These are phyloP conservation scores for Casaregolazyma suthepensis DNA, from an alignment of 1,139 yeast genomes.

Conservation along the genomic window DNA sequence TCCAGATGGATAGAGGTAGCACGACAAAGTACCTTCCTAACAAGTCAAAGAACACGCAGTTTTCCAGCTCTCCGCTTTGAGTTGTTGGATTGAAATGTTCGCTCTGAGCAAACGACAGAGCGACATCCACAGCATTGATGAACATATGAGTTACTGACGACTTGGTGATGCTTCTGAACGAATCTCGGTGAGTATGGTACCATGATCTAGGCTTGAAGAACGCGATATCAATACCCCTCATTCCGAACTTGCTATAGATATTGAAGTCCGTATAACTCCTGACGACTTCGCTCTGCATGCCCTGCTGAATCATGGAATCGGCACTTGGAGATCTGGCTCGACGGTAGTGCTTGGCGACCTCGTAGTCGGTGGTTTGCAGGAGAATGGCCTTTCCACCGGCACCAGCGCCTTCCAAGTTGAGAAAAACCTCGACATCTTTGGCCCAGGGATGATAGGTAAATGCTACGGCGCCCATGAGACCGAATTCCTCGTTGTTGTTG, in stretches of 20 bases:
- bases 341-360: slow-evolving; percentile 54
- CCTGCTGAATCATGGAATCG: slow-evolving; percentile 73
- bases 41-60: slow-evolving; percentile 58
- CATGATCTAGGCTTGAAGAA: slow-evolving; percentile 71
- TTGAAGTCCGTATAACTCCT: slow-evolving; percentile 82
- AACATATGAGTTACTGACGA: slow-evolving; percentile 81
- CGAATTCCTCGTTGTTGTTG: slow-evolving; percentile 89
- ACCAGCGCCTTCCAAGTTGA: slow-evolving; percentile 94
- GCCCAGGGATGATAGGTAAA: slow-evolving; percentile 76
- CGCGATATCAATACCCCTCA: slow-evolving; percentile 79
- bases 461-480: slow-evolving; percentile 74
- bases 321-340: slow-evolving; percentile 60
- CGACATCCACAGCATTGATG: slow-evolving; percentile 58
- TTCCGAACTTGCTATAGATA: slow-evolving; percentile 58
- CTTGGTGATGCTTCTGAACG: slow-evolving; percentile 55
- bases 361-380: slow-evolving; percentile 77
- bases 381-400: slow-evolving; percentile 85
- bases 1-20: slow-evolving; percentile 43
- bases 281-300: slow-evolving; percentile 66
- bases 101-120: slow-evolving; percentile 38
- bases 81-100: slow-evolving; percentile 31
- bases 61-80: slow-evolving; percentile 23
- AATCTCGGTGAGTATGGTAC: slow-evolving; percentile 75
- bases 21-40: slow-evolving; percentile 52
- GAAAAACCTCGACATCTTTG: slow-evolving; percentile 52